Percentiles rank a stretch among this genome's conserved stretches.
Evolutionary conservation across 257 asterid species (phyloP).

Genomic region (Ajuga chamaepitys): DNA sequence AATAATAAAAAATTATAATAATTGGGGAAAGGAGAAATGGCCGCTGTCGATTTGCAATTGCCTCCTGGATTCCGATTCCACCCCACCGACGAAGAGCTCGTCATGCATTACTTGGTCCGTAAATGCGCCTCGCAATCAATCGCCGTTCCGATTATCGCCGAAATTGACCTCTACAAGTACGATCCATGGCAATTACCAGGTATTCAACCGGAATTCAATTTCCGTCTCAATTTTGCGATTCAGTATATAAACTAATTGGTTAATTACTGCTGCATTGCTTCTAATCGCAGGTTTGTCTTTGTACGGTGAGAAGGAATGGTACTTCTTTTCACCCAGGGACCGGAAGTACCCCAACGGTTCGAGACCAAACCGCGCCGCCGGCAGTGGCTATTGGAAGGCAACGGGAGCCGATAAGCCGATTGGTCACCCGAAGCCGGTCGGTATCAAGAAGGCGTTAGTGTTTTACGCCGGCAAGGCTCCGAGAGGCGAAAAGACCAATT

Average conservation of each 20-base stretch:
- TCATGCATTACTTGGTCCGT: slow-evolving; percentile 66
- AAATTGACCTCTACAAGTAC: slow-evolving; percentile 74
- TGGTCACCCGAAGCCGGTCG: slow-evolving; percentile 60
- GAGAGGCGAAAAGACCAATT: slow-evolving; percentile 67
- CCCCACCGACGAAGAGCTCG: slow-evolving; percentile 91
- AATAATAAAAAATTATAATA: background rate
- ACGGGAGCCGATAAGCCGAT: slow-evolving; percentile 91
- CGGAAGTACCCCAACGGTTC: slow-evolving; percentile 94
- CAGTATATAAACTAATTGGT: background rate
- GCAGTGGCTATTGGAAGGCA: slow-evolving; percentile 91
- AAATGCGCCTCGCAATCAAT: slow-evolving; percentile 62
- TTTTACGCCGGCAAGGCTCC: slow-evolving; percentile 91
- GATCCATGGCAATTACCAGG: slow-evolving; percentile 91
- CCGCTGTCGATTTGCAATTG: slow-evolving; percentile 45
- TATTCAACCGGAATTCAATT: background rate
- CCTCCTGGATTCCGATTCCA: slow-evolving; percentile 92
- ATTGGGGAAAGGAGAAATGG: slow-evolving; percentile 15
- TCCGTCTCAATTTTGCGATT: background rate
- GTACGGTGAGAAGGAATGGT: slow-evolving; percentile 96
- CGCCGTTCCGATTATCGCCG: slow-evolving; percentile 71
- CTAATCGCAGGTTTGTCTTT: slow-evolving; percentile 46
- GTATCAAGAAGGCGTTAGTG: slow-evolving; percentile 77
- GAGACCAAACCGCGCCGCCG: slow-evolving; percentile 85
- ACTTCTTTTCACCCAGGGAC: slow-evolving; percentile 81
- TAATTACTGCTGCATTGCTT: slow-evolving; percentile 11